phyloP scores from a whole-genome alignment of 352 stramenopile species.

The Phytophthora pistaciae region DNA sequence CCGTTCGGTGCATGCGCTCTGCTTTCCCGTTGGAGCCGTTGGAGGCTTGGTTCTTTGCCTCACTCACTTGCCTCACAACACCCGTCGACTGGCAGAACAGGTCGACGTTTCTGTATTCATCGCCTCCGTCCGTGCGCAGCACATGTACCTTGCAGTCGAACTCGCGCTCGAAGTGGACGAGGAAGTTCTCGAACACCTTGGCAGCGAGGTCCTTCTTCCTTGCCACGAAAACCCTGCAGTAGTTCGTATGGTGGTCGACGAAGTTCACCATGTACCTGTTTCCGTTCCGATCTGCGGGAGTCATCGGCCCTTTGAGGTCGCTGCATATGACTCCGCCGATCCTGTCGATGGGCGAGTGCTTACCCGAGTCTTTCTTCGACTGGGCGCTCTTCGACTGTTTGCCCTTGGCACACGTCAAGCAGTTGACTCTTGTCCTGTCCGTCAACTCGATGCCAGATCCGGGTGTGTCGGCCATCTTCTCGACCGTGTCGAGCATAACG shows the following conservation, averaged over 20 bases:
- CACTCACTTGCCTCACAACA: background rate
- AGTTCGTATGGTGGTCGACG: background rate
- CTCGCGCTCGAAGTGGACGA: background rate
- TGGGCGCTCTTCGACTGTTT: background rate
- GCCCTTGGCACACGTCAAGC: background rate
- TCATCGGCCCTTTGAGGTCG: constrained; percentile 5
- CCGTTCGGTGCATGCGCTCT: background rate
- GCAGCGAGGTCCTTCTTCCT: background rate
- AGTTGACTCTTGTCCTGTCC: background rate
- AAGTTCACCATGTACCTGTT: constrained; percentile 3
- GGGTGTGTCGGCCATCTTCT: no score
- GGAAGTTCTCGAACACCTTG: background rate
- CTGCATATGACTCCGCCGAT: background rate
- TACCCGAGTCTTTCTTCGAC: background rate
- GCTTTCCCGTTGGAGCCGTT: background rate
- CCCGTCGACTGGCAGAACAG: background rate
- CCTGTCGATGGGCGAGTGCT: constrained; percentile 1
- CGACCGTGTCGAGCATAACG: no score
- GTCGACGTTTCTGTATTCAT: background rate
- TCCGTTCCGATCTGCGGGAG: background rate
- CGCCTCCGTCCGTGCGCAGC: background rate
- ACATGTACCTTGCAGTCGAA: background rate
- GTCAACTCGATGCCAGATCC: no score
- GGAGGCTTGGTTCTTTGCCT: background rate
- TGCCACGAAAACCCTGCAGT: background rate